Evolutionary conservation across 1,139 yeast genomes (phyloP), one percentile per base, ranked within the genome.

Genomic region (Spathaspora jeffriesii): DNA sequence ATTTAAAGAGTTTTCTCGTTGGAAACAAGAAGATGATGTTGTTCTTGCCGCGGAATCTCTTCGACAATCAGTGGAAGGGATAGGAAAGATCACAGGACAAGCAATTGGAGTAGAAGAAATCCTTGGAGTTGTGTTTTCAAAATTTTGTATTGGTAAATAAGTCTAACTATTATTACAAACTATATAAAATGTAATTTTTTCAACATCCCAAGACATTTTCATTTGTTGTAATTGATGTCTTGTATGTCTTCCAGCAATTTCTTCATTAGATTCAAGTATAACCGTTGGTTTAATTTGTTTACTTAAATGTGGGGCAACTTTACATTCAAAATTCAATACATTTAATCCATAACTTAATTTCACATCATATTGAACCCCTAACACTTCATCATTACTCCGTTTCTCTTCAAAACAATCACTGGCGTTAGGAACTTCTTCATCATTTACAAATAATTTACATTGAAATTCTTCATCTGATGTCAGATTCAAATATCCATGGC

Each of bases 91-190:
- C 32, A 91, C 97, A 0, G 99, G 99, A 0, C 87, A 88, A 42
- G 81, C 91, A 0, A 83, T 93, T 13, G 96, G 96, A 0, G 78
- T 92, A 0, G 98, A 93, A 59, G 99, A 93, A 60, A 83, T 95
- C 1, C 70, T 95, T 10, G 97, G 95, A 0, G 93, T 88, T 3
- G 96, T 93, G 0, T 93, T 93, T 62, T 84, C 96, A 5, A 88
- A 83, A 53, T 95, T 93, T 62, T 93, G 99, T 64, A 90, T 93
- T 40, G 99, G 99, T 5, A 93, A 93, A 65, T 93, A 71, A 17
- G 18, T 13, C 11, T 50, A 58, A 34, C 54, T 49, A 45, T 58
- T 56, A 45, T 56, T 64, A 45, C 64, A 63, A 14, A 64, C 55
- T 34, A 67, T 54, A 45, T 54, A 74, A 46, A 76, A 66, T 3